These are phyloP conservation scores for Silene coronaria DNA, from an alignment of 179 eudicot genomes.

Conservation along the genomic window DNA sequence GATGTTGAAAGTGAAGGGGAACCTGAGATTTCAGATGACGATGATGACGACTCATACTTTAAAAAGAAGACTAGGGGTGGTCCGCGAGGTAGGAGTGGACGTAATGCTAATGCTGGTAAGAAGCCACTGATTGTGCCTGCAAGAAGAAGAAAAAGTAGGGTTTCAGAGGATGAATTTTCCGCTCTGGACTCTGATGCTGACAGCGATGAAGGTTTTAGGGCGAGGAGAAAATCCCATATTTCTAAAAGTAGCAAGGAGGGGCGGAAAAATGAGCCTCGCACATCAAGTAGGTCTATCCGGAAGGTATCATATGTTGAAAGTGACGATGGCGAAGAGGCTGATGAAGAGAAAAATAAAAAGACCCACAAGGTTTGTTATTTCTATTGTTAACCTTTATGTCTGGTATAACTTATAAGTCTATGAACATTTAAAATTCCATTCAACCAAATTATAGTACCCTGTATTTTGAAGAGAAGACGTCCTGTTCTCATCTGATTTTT, in stretches of 20 bases:
- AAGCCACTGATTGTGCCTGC: constrained; percentile 41
- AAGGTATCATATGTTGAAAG: constrained; percentile 96
- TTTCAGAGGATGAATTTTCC: constrained; percentile 65
- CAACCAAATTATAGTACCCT: background rate
- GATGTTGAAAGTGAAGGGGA: constrained; percentile 74
- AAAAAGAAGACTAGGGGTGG: constrained; percentile 53
- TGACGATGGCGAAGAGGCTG: constrained; percentile 89
- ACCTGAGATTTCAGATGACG: constrained; percentile 60
- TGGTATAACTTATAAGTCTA: background rate
- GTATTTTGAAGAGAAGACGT: background rate
- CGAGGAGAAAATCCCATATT: constrained; percentile 41
- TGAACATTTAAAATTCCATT: background rate
- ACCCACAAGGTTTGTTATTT: constrained; percentile 58
- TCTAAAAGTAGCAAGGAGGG: constrained; percentile 42
- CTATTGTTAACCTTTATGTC: background rate
- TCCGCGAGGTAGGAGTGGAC: constrained; percentile 46
- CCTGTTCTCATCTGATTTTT: too few species aligned
- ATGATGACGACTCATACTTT: constrained; percentile 36
- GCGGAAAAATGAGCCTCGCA: constrained; percentile 60
- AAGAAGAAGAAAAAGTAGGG: constrained; percentile 52
- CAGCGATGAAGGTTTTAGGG: constrained; percentile 56
- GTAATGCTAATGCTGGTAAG: constrained; percentile 43
- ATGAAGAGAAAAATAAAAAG: constrained; percentile 66
- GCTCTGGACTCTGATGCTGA: constrained; percentile 70
- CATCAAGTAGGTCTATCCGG: constrained; percentile 73